These are phyloP conservation scores for Didymella arachidicola DNA, from an alignment of 2,329 filamentous ascomycete genomes.

Conservation along the genomic window DNA sequence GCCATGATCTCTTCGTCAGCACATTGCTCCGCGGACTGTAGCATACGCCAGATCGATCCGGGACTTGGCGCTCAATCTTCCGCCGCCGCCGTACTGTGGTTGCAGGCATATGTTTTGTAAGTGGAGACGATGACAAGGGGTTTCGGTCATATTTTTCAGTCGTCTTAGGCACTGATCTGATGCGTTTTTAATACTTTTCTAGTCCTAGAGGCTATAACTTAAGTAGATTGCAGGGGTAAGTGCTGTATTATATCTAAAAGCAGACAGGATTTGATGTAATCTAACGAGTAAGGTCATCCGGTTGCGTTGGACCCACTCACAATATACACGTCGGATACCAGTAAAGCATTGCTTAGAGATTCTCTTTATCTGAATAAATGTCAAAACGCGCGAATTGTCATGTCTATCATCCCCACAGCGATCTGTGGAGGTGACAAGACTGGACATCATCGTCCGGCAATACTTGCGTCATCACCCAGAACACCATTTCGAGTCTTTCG, in stretches of 20 bases:
- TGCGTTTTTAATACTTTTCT: no score
- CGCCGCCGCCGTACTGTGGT: background rate
- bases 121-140: no score
- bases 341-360: background rate
- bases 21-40: background rate
- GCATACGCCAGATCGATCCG: background rate
- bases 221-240: no score
- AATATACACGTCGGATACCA: no score
- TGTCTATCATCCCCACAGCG: background rate
- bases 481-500: background rate
- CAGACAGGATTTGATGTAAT: no score
- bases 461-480: conserved; percentile 1
- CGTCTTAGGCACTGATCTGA: no score
- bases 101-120: no score
- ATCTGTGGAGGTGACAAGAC: background rate
- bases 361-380: background rate
- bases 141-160: no score
- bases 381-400: background rate
- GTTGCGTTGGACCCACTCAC: no score
- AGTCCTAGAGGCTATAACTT: no score
- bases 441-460: conserved; percentile 3
- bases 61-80: background rate
- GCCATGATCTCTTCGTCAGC: background rate
- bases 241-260: no score
- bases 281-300: no score